phyloP scores from a whole-genome alignment of 1,284 basidiomycete species.

The Apiotrichum siamense region DNA sequence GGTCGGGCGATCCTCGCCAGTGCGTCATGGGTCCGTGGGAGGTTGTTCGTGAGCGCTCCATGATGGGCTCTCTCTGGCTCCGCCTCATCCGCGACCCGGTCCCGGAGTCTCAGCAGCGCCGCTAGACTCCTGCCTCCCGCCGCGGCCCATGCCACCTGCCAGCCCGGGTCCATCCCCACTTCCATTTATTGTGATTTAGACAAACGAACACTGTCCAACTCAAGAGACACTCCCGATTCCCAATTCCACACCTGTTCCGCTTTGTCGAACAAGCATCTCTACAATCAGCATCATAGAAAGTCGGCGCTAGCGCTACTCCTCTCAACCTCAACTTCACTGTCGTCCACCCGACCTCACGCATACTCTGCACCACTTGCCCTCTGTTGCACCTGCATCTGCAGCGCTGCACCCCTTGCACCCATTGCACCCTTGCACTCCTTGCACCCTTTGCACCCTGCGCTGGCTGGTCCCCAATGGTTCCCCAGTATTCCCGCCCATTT shows the following conservation, averaged over 20 bases:
- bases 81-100: slow-evolving; percentile 26
- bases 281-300: neutral
- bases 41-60: slow-evolving; percentile 42
- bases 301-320: neutral
- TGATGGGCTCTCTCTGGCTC: slow-evolving; percentile 45
- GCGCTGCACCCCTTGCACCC: no score
- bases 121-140: neutral
- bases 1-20: slow-evolving; percentile 20
- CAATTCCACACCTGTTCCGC: neutral
- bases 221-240: neutral
- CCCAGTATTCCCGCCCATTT: neutral
- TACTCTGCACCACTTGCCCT: no score
- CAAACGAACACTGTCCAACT: neutral
- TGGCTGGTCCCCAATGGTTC: neutral
- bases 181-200: no score
- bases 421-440: neutral
- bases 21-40: slow-evolving; percentile 40
- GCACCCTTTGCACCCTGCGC: neutral
- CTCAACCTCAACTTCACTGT: neutral
- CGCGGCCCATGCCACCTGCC: no score
- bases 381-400: no score
- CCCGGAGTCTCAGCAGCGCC: neutral
- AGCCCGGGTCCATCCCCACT: no score
- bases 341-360: no score
- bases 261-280: neutral